Evolutionary conservation across 805 yeast species (phyloP).

Genomic region (Metschnikowia similis): DNA sequence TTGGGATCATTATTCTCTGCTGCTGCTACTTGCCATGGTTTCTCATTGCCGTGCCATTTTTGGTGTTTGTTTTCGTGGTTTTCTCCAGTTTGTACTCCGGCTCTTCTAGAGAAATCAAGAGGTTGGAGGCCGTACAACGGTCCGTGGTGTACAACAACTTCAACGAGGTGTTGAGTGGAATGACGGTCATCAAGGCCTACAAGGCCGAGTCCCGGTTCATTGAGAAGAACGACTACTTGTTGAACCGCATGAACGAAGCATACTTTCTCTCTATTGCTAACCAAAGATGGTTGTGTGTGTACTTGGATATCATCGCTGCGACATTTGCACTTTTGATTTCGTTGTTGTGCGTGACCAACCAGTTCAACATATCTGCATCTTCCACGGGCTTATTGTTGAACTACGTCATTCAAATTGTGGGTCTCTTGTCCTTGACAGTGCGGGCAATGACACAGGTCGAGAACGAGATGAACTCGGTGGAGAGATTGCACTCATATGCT

Average conservation of each 20-base stretch:
- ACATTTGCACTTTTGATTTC: slow-evolving; percentile 50
- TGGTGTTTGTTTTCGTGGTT: slow-evolving; percentile 36
- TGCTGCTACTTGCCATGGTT: slow-evolving; percentile 51
- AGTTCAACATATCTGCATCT: slow-evolving; percentile 52
- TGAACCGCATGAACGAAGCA: slow-evolving; percentile 50
- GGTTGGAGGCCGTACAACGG: slow-evolving; percentile 46
- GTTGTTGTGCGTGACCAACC: slow-evolving; percentile 55
- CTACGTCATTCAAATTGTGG: slow-evolving; percentile 57
- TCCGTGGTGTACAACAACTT: slow-evolving; percentile 47
- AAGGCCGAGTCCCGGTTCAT: slow-evolving; percentile 30
- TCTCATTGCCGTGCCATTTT: slow-evolving; percentile 51
- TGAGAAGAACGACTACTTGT: slow-evolving; percentile 38
- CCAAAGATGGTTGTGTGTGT: slow-evolving; percentile 63
- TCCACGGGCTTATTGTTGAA: slow-evolving; percentile 60
- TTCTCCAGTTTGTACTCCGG: slow-evolving; percentile 45
- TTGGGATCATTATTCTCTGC: slow-evolving; percentile 38
- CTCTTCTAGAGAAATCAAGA: slow-evolving; percentile 44
- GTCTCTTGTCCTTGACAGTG: slow-evolving; percentile 48
- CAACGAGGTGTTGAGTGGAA: slow-evolving; percentile 46
- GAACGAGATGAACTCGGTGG: slow-evolving; percentile 58
- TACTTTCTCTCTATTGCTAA: slow-evolving; percentile 46
- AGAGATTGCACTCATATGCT: slow-evolving; percentile 44
- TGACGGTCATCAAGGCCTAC: slow-evolving; percentile 45
- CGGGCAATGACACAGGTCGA: slow-evolving; percentile 55
- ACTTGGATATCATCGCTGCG: slow-evolving; percentile 47